These are phyloP conservation scores for Leccinum solheimii DNA, from an alignment of 1,284 basidiomycete species.

Conservation along the genomic window DNA sequence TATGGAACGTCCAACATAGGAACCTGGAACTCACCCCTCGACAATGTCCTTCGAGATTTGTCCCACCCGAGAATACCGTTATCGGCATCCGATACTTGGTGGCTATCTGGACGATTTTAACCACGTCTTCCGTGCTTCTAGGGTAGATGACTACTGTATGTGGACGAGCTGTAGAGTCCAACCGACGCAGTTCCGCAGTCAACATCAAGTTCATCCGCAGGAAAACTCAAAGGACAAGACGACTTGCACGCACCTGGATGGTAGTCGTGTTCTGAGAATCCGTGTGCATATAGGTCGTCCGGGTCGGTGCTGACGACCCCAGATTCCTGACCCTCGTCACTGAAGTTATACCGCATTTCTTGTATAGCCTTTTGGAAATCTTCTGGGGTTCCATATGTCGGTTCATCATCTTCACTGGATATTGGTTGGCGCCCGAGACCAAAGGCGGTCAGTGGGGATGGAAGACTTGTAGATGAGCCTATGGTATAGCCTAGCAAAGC, in stretches of 20 bases:
- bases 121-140: slow-evolving; percentile 64
- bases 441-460: slow-evolving; percentile 10
- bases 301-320: slow-evolving; percentile 52
- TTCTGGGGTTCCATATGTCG: slow-evolving; percentile 45
- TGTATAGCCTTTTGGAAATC: slow-evolving; percentile 55
- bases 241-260: slow-evolving; percentile 49
- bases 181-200: neutral
- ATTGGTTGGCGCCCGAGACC: slow-evolving; percentile 2
- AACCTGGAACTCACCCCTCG: slow-evolving; percentile 50
- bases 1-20: neutral
- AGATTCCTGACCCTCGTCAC: slow-evolving; percentile 10
- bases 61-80: slow-evolving; percentile 71
- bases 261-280: slow-evolving; percentile 57
- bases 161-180: slow-evolving; percentile 36
- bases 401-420: slow-evolving; percentile 10
- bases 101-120: slow-evolving; percentile 65
- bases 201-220: neutral
- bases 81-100: slow-evolving; percentile 68
- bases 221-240: neutral
- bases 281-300: slow-evolving; percentile 56
- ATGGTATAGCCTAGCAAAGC: slow-evolving; percentile 28
- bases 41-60: slow-evolving; percentile 67
- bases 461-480: slow-evolving; percentile 11
- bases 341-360: slow-evolving; percentile 46
- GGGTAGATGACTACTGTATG: slow-evolving; percentile 60